These are phyloP conservation scores for Phytophthora pluvialis DNA, from an alignment of 352 stramenopile species.

Conservation along the genomic window DNA sequence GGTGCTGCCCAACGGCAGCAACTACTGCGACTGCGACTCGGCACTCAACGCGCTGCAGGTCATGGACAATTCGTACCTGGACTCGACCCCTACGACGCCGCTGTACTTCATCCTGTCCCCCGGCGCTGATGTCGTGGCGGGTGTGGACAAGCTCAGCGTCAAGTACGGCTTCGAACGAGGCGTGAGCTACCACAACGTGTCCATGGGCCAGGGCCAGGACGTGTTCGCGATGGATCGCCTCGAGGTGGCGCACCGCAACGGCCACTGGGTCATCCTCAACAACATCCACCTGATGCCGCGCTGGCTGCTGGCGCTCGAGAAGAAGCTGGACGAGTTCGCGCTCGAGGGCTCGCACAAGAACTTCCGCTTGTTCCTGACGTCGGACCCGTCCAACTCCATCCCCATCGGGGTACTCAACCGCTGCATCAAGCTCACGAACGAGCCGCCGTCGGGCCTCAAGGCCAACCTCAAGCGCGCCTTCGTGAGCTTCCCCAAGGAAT, in stretches of 20 bases:
- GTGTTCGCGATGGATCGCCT: constrained; percentile 96
- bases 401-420: constrained; percentile 96
- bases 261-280: constrained; percentile 98
- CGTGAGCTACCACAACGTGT: constrained; percentile 97
- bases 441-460: constrained; percentile 95
- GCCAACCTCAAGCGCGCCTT: constrained; percentile 97
- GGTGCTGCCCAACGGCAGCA: constrained; percentile 92
- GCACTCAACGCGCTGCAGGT: constrained; percentile 96
- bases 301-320: constrained; percentile 96
- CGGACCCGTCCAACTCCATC: constrained; percentile 93
- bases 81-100: constrained; percentile 95
- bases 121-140: constrained; percentile 95
- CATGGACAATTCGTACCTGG: constrained; percentile 94
- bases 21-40: constrained; percentile 97
- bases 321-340: constrained; percentile 97
- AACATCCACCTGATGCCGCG: constrained; percentile 98
- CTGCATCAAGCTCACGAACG: constrained; percentile 98
- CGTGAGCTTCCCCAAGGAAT: constrained; percentile 95
- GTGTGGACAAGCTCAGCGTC: constrained; percentile 94
- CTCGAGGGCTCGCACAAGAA: constrained; percentile 93
- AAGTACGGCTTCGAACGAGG: constrained; percentile 97
- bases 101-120: constrained; percentile 98
- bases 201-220: constrained; percentile 97
- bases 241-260: constrained; percentile 94
- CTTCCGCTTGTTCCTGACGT: constrained; percentile 96